These are phyloP conservation scores for Noccaea caerulescens DNA, from an alignment of 345 rosid genomes.

Conservation along the genomic window DNA sequence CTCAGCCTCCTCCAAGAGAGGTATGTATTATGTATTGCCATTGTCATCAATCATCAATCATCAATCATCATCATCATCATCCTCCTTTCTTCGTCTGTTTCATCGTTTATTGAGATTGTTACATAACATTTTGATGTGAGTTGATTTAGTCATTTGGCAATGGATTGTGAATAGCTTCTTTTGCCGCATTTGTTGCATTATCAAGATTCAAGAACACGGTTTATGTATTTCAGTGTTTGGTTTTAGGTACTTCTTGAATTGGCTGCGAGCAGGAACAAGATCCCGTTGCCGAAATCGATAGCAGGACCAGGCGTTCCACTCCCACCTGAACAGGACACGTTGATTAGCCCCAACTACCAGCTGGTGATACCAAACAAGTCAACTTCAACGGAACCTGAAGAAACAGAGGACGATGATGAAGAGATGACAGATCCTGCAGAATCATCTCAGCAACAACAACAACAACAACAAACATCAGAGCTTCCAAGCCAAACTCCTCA, in stretches of 20 bases:
- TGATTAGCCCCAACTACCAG: conserved; percentile 83
- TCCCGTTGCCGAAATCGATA: conserved; percentile 78
- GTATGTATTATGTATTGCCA: conserved; percentile 39
- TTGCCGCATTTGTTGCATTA: too few species aligned
- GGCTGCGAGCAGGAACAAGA: conserved; percentile 82
- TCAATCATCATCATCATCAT: too few species aligned
- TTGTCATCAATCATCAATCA: neutral
- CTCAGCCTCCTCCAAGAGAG: conserved; percentile 97
- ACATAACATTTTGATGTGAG: too few species aligned
- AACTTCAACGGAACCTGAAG: conserved; percentile 61
- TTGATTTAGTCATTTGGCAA: too few species aligned
- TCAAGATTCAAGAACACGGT: too few species aligned
- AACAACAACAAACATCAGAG: conserved; percentile 55
- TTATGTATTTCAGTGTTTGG: neutral
- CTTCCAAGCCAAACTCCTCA: conserved; percentile 55
- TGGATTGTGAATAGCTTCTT: too few species aligned
- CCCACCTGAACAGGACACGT: conserved; percentile 82
- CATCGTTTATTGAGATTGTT: too few species aligned
- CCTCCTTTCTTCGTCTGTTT: too few species aligned
- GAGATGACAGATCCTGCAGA: conserved; percentile 58
- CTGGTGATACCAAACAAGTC: conserved; percentile 68
- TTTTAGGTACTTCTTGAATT: conserved; percentile 70
- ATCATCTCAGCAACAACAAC: conserved; percentile 59
- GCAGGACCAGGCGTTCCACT: conserved; percentile 75
- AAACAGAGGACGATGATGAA: conserved; percentile 81